Percentiles rank a stretch among this genome's conserved stretches.
phyloP scores from a whole-genome alignment of 2,329 filamentous ascomycete species.

The Dendrostoma leiphaemia region DNA sequence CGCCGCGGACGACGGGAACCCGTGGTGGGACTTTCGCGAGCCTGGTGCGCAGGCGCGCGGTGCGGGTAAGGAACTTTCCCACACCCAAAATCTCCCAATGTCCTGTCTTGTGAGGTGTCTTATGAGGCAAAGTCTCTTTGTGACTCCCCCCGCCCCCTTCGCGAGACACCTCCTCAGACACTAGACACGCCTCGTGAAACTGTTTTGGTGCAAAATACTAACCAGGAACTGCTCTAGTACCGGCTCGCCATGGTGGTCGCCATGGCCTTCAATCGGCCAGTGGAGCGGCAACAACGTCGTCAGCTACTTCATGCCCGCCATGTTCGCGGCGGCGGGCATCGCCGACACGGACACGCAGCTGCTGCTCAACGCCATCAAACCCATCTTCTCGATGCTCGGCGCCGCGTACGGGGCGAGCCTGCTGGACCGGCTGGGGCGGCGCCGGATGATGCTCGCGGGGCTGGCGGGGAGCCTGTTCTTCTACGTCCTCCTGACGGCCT shows the following conservation, averaged over 20 bases:
- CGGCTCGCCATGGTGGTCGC: slow-evolving; percentile 39
- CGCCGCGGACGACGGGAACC: slow-evolving; percentile 40
- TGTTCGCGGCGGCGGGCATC: slow-evolving; percentile 51
- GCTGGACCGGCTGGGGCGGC: slow-evolving; percentile 50
- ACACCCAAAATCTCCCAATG: too few species aligned
- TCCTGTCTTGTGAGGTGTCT: too few species aligned
- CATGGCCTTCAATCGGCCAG: slow-evolving; percentile 43
- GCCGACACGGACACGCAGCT: slow-evolving; percentile 36
- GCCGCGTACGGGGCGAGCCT: slow-evolving; percentile 48
- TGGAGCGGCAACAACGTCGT: slow-evolving; percentile 39
- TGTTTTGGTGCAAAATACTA: too few species aligned
- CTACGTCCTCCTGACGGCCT: slow-evolving; percentile 43
- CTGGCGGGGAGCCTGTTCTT: slow-evolving; percentile 13
- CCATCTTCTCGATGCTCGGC: slow-evolving; percentile 47
- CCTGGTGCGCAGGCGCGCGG: slow-evolving; percentile 37
- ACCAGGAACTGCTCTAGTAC: too few species aligned
- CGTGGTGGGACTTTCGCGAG: slow-evolving; percentile 45
- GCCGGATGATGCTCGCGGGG: slow-evolving; percentile 35
- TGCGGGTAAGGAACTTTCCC: too few species aligned
- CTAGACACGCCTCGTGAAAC: too few species aligned
- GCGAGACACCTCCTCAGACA: too few species aligned
- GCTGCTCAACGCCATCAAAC: slow-evolving; percentile 52
- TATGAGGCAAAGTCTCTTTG: too few species aligned
- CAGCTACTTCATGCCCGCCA: slow-evolving; percentile 48
- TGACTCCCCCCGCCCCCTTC: too few species aligned